Evolutionary conservation across 495 filamentous ascomycete species (phyloP), one percentile per base, ranked within the genome.

Genomic region (Hyaloscypha hepaticicola): DNA sequence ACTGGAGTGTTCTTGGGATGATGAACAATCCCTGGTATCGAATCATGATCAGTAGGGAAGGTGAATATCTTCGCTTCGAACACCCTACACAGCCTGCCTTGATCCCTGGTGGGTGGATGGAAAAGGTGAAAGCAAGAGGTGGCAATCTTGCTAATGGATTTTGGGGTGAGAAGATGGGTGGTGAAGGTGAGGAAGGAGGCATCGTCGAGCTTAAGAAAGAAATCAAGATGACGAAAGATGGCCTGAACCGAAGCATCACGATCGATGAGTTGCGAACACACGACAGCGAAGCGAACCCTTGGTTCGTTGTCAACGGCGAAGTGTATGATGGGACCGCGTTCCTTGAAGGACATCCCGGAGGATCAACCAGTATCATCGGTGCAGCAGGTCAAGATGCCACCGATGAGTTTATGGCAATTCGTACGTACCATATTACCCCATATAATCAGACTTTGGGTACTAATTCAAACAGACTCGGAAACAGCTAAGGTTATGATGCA

Each of bases 1-100:
- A 98, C 76, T 98, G 94, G 94, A 90, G 85, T 62, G 93, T 97
- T 21, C 77, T 97, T 49, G 94, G 94, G 0, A 98, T 98, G 94
- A 98, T 98, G 94, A 96, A 98, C 73, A 97, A 96, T 71, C 89
- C 93, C 7, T 98, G 94, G 94, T 98, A 88, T 74, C 81, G 94
- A 19, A 82, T 98, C 6, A 83, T 86, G 5, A 91, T 98, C 63
- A 86, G 83, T 49, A 87, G 88, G 63, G 90, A 96, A 66, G 82
- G 78, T 0, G 80, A 86, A 34, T 72, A 66, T 25, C 74, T 98
- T 50, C 82, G 85, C 8, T 97, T 98, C 64, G 93, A 97, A 67
- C 94, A 98, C 69, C 94, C 94, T 1, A 96, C 91, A 1, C 89
- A 93, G 69, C 93, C 94, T 14, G 88, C 87, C 0, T 72, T 92